Conservation (phyloP, 805 yeast genomes). For the Grigorovia humatica region DNA sequence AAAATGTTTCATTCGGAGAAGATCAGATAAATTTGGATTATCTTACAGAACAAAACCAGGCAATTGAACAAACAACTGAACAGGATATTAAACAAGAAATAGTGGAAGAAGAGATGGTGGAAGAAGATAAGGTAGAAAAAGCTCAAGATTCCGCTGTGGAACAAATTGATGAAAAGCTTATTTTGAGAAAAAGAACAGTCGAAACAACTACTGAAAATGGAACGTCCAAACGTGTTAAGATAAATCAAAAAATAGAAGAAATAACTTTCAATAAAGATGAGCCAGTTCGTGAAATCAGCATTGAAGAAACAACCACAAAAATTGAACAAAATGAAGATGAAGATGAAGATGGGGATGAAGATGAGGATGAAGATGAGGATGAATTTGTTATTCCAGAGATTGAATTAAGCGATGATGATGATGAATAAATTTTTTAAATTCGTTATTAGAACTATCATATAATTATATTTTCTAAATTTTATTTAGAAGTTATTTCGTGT, state of each 20-base stretch:
- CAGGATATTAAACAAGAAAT: conserved; percentile 5
- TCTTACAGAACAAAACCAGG: not conserved
- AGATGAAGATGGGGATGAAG: conserved; percentile 14
- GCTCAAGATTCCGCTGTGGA: not conserved
- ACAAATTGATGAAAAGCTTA: conserved; percentile 1
- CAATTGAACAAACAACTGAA: too few species aligned
- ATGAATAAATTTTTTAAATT: not conserved
- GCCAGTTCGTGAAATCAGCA: not conserved
- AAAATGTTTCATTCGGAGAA: conserved; percentile 1
- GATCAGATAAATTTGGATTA: not conserved
- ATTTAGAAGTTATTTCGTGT: not conserved
- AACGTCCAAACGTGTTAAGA: conserved; percentile 2
- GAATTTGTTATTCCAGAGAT: conserved; percentile 6
- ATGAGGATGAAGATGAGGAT: conserved; percentile 12
- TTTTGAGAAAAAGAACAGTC: conserved; percentile 1
- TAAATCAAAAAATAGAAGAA: conserved; percentile 6
- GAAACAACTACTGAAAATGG: not conserved
- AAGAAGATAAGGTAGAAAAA: not conserved
- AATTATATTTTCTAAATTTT: too few species aligned
- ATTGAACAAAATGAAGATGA: conserved; percentile 4
- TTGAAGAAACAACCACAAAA: conserved; percentile 2
- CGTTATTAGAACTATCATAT: not conserved
- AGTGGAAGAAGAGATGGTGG: not conserved
- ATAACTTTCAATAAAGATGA: not conserved
- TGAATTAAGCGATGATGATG: conserved; percentile 9